Evolutionary conservation across 2,329 filamentous ascomycete genomes (phyloP).

Genomic region (Aschersonia sp.): DNA sequence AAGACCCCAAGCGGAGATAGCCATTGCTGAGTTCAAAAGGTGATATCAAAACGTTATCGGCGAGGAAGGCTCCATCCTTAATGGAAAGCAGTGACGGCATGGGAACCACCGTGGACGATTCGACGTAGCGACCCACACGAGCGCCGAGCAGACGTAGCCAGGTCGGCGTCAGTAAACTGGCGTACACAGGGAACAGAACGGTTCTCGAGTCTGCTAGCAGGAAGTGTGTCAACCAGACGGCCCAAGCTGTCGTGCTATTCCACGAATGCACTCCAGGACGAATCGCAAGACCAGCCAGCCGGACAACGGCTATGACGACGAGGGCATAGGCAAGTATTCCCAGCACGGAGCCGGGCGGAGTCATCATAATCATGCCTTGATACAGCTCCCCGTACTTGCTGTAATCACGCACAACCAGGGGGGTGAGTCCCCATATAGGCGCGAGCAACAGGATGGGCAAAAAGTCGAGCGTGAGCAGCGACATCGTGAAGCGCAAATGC

Average conservation of each 20-base stretch:
- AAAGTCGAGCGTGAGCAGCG: constrained; percentile 5
- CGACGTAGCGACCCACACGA: constrained; percentile 7
- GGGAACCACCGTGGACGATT: constrained; percentile 8
- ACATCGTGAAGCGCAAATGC: constrained; percentile 4
- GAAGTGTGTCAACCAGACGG: constrained; percentile 8
- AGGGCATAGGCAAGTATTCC: constrained; percentile 4
- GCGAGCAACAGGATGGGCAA: constrained; percentile 4
- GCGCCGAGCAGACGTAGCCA: constrained; percentile 8
- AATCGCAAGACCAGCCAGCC: constrained; percentile 4
- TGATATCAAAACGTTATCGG: constrained; percentile 8
- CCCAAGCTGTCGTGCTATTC: constrained; percentile 8
- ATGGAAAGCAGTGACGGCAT: constrained; percentile 8
- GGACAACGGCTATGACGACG: constrained; percentile 1
- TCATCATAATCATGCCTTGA: constrained; percentile 3
- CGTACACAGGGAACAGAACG: constrained; percentile 7
- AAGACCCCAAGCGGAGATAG: constrained; percentile 5
- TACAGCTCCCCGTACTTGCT: constrained; percentile 3
- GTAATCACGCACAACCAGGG: constrained; percentile 5
- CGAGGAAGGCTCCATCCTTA: constrained; percentile 8
- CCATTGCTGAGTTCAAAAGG: constrained; percentile 7
- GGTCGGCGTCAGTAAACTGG: constrained; percentile 8
- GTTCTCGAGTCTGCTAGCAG: constrained; percentile 6
- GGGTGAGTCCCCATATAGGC: constrained; percentile 5
- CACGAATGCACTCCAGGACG: constrained; percentile 8
- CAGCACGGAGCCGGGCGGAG: constrained; percentile 3